Evolutionary conservation across 192 early-diverging fungal species (phyloP).

Genomic region (Spizellomyces sp.): DNA sequence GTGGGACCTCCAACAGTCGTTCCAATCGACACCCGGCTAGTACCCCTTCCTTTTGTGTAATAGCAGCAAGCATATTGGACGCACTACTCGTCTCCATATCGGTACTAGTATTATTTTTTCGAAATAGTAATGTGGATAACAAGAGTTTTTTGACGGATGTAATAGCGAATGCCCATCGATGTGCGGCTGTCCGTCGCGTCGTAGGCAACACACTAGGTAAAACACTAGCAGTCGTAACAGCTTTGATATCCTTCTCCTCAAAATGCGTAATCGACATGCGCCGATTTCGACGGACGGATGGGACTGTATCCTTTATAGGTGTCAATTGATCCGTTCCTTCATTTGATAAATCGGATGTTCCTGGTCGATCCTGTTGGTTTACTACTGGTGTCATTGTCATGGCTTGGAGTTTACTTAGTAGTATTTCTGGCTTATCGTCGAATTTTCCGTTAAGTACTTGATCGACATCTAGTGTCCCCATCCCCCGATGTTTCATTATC

Average conservation of each 20-base stretch:
- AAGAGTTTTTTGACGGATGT: slow-evolving; percentile 5
- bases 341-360: too few relatives aligned
- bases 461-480: too few relatives aligned
- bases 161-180: not conserved
- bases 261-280: too few relatives aligned
- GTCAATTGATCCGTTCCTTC: too few relatives aligned
- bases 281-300: too few relatives aligned
- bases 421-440: not conserved
- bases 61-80: not conserved
- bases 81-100: not conserved
- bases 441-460: not conserved
- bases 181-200: not conserved
- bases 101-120: not conserved
- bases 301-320: too few relatives aligned
- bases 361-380: too few relatives aligned
- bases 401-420: not conserved
- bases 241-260: too few relatives aligned
- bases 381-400: too few relatives aligned
- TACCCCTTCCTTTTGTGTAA: not conserved
- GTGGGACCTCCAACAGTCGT: not conserved
- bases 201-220: too few relatives aligned
- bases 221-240: too few relatives aligned
- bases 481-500: too few relatives aligned
- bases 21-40: not conserved
- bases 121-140: not conserved